Evolutionary conservation across 192 early-diverging fungal species (phyloP).

Genomic region (Gigaspora rosea): DNA sequence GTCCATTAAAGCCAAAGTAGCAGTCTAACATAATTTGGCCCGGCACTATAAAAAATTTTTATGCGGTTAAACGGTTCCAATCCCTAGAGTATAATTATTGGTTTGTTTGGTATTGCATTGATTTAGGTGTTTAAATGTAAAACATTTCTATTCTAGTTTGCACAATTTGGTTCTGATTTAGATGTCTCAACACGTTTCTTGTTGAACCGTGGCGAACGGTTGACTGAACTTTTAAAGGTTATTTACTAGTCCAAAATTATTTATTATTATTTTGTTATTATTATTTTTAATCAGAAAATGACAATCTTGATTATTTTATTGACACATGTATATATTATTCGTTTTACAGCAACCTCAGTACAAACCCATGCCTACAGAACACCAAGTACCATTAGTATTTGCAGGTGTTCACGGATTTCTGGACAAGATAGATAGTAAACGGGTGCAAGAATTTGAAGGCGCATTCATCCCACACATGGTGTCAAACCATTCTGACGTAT

Average conservation of each 20-base stretch:
- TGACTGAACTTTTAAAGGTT: conserved; percentile 95
- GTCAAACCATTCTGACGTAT: conserved; percentile 86
- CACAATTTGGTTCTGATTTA: conserved; percentile 99
- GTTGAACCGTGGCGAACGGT: conserved; percentile 99
- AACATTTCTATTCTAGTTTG: conserved; percentile 55
- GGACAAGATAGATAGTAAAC: conserved; percentile 95
- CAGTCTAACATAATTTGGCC: too few relatives aligned
- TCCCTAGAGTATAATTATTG: too few relatives aligned
- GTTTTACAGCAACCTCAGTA: conserved; percentile 87
- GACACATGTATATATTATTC: not conserved
- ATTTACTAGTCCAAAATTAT: not conserved
- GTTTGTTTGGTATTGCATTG: too few relatives aligned
- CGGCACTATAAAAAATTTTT: too few relatives aligned
- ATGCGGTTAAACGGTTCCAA: too few relatives aligned
- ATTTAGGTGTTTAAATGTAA: too few relatives aligned
- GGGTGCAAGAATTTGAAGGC: conserved; percentile 92
- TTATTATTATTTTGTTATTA: not conserved
- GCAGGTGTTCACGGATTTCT: conserved; percentile 99
- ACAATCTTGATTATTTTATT: not conserved
- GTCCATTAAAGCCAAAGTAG: too few relatives aligned
- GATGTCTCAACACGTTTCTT: conserved; percentile 99
- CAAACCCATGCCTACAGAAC: conserved; percentile 92
- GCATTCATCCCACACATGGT: conserved; percentile 86
- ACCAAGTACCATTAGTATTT: conserved; percentile 98
- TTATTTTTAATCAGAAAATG: too few relatives aligned